Percentiles rank a stretch among this genome's conserved stretches.
Evolutionary conservation across 257 asterid species (phyloP).

Genomic region (Apocynum venetum): DNA sequence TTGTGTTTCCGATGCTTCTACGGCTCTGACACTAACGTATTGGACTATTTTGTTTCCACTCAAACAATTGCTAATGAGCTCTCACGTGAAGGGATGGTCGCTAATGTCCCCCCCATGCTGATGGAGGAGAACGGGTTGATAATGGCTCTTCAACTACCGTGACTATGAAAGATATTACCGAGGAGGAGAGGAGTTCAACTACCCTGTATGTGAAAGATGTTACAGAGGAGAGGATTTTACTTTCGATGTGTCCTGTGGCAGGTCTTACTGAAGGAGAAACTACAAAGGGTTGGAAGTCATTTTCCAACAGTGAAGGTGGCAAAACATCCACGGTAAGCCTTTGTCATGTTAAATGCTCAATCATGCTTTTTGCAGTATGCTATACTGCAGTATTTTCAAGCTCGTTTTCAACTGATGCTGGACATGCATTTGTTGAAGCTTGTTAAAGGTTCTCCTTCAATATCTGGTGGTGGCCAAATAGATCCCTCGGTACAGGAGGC

Average conservation of each 20-base stretch:
- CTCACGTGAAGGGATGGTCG: constrained; percentile 20
- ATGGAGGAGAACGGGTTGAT: constrained; percentile 7
- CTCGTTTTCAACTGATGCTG: constrained; percentile 7
- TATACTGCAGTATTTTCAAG: background rate
- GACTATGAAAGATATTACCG: background rate
- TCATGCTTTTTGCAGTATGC: background rate
- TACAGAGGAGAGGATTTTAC: constrained; percentile 52
- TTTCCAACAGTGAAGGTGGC: constrained; percentile 42
- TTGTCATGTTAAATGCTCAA: background rate
- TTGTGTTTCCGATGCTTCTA: too few relatives aligned
- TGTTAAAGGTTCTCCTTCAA: constrained; percentile 45
- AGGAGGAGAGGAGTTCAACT: too few relatives aligned
- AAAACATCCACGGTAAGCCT: constrained; percentile 49
- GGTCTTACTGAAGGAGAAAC: constrained; percentile 44
- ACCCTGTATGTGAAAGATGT: constrained; percentile 21
- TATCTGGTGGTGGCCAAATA: constrained; percentile 40
- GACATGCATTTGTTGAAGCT: constrained; percentile 37
- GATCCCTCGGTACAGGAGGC: constrained; percentile 43
- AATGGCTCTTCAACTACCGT: constrained; percentile 17
- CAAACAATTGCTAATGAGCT: constrained; percentile 22
- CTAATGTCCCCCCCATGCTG: constrained; percentile 25
- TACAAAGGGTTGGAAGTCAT: constrained; percentile 32
- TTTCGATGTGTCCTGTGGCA: constrained; percentile 51
- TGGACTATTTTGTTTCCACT: too few relatives aligned
- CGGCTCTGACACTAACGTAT: too few relatives aligned